These are phyloP conservation scores for Imleria badia DNA, from an alignment of 768 basidiomycete genomes.

Conservation along the genomic window DNA sequence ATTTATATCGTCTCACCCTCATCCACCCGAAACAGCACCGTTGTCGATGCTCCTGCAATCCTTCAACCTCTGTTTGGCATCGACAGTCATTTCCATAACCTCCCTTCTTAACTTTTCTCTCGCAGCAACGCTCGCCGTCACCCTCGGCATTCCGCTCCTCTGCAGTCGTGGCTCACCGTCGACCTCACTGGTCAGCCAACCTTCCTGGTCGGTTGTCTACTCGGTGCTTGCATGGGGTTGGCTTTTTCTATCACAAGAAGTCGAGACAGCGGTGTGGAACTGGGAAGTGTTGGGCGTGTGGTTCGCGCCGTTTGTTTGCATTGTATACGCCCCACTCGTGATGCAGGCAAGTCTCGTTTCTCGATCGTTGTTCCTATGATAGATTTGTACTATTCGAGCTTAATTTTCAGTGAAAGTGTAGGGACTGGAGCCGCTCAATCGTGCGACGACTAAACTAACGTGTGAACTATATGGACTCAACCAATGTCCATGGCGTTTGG, in stretches of 20 bases:
- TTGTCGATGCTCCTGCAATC: conserved; percentile 59
- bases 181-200: conserved; percentile 27
- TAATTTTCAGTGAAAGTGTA: neutral
- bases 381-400: neutral
- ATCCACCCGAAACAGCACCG: conserved; percentile 34
- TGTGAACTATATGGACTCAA: conserved; percentile 8
- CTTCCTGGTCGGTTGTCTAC: conserved; percentile 16
- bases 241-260: conserved; percentile 48
- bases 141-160: conserved; percentile 66
- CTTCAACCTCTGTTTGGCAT: conserved; percentile 78
- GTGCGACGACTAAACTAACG: neutral
- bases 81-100: conserved; percentile 80
- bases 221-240: conserved; percentile 54
- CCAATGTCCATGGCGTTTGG: conserved; percentile 35
- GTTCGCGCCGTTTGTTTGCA: conserved; percentile 80
- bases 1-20: conserved; percentile 23
- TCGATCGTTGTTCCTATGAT: conserved; percentile 2
- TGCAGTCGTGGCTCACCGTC: conserved; percentile 37
- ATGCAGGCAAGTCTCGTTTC: conserved; percentile 64
- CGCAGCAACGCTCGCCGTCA: conserved; percentile 65
- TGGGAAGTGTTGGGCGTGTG: conserved; percentile 81
- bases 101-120: conserved; percentile 94
- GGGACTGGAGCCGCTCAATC: neutral
- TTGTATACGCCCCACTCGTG: conserved; percentile 74
- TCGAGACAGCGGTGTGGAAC: conserved; percentile 59